Conservation (phyloP, 2,329 filamentous ascomycete genomes). For the Aspergillus amoenus region DNA sequence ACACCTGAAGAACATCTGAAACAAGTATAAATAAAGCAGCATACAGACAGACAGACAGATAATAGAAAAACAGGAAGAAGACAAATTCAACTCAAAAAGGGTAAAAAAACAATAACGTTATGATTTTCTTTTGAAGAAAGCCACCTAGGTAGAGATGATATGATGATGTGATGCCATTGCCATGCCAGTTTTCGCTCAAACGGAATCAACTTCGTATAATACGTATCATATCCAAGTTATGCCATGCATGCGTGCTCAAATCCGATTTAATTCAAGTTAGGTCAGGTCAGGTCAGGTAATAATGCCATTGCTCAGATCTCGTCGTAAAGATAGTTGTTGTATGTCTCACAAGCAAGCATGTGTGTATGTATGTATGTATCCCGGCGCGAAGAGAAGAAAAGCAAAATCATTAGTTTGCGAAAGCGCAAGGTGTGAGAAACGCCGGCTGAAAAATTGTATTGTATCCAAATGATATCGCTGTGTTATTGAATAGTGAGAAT, state of each 20-base stretch:
- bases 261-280: not conserved
- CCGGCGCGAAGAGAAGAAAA: not conserved
- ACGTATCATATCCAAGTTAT: slow-evolving; percentile 9
- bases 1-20: not conserved
- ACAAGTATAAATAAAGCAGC: not conserved
- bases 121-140: not conserved
- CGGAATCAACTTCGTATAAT: slow-evolving; percentile 7
- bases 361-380: not conserved
- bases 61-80: not conserved
- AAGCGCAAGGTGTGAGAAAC: slow-evolving; percentile 12
- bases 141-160: not conserved
- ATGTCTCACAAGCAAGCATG: not conserved
- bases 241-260: slow-evolving; percentile 5
- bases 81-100: not conserved
- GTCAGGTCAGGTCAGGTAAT: not conserved
- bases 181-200: slow-evolving; percentile 4
- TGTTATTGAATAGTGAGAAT: slow-evolving; percentile 20
- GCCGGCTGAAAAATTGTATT: slow-evolving; percentile 19
- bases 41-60: no score
- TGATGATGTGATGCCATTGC: slow-evolving; percentile 4
- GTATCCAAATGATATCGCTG: slow-evolving; percentile 23
- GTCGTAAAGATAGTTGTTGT: slow-evolving; percentile 4
- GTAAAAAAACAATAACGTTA: not conserved
- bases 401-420: slow-evolving; percentile 1
- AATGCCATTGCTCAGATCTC: slow-evolving; percentile 9